phyloP scores from a whole-genome alignment of 305 asterid species.

The Nicotiana rustica region DNA sequence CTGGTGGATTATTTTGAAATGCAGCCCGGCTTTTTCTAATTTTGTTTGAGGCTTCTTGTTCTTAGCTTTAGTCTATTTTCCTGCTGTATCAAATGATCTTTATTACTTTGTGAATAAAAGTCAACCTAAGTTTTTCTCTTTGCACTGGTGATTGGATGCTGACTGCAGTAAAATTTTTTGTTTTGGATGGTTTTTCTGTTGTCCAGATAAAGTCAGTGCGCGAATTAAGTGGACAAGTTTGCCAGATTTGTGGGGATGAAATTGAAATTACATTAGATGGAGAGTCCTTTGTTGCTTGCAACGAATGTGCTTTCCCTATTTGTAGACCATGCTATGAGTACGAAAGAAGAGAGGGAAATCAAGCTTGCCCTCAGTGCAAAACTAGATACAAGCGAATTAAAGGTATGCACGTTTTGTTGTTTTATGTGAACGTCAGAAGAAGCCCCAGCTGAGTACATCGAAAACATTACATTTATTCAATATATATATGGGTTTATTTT shows the following conservation, averaged over 20 bases:
- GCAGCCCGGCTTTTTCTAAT: neutral
- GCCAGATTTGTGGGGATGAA: constrained; percentile 89
- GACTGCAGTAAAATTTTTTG: constrained; percentile 18
- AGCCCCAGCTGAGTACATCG: neutral
- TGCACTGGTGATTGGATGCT: neutral
- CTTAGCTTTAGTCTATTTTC: neutral
- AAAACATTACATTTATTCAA: too few species aligned
- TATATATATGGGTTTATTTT: constrained; percentile 32
- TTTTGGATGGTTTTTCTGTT: constrained; percentile 25
- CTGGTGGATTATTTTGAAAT: neutral
- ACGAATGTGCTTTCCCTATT: constrained; percentile 92
- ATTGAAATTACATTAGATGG: constrained; percentile 68
- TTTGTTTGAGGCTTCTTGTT: constrained; percentile 8
- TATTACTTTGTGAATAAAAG: neutral
- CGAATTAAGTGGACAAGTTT: constrained; percentile 75
- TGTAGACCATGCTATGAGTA: constrained; percentile 86
- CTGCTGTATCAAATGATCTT: neutral
- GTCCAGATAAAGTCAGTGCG: constrained; percentile 74
- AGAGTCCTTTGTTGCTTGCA: constrained; percentile 91
- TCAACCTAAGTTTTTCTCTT: neutral
- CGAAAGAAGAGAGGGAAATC: constrained; percentile 86
- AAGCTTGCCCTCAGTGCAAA: constrained; percentile 90
- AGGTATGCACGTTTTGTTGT: constrained; percentile 49
- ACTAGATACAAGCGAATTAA: constrained; percentile 88
- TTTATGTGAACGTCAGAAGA: neutral